Evolutionary conservation across 495 filamentous ascomycete species (phyloP).

Genomic region (Penicillium nucicola): DNA sequence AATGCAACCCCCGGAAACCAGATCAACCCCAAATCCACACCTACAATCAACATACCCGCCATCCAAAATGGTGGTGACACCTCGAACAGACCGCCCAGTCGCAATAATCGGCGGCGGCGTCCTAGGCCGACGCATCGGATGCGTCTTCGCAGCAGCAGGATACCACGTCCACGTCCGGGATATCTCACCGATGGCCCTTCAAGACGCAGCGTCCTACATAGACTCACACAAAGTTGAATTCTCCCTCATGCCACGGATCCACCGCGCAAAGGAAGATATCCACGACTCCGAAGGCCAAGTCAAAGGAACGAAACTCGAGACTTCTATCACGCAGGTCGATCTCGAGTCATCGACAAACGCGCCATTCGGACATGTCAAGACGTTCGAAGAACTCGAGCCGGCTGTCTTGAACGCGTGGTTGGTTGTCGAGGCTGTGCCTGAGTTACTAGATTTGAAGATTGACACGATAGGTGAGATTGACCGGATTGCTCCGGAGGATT

Average conservation of each 20-base stretch:
- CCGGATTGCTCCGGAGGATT: slow-evolving; percentile 32
- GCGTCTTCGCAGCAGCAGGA: slow-evolving; percentile 37
- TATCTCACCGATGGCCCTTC: slow-evolving; percentile 20
- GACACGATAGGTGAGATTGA: slow-evolving; percentile 44
- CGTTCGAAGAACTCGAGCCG: slow-evolving; percentile 20
- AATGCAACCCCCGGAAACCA: too few species aligned
- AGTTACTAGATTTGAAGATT: slow-evolving; percentile 48
- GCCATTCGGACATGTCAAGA: too few species aligned
- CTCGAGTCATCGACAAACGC: too few species aligned
- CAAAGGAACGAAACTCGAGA: too few species aligned
- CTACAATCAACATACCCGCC: too few species aligned
- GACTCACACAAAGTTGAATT: slow-evolving; percentile 31
- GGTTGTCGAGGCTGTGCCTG: slow-evolving; percentile 52
- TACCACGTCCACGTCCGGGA: slow-evolving; percentile 44
- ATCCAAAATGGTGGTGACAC: too few species aligned
- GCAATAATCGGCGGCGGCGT: slow-evolving; percentile 45
- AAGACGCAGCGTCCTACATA: slow-evolving; percentile 30
- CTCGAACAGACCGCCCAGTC: too few species aligned
- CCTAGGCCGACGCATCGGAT: slow-evolving; percentile 45
- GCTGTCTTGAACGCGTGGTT: slow-evolving; percentile 34
- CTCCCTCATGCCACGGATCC: too few species aligned
- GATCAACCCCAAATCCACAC: too few species aligned
- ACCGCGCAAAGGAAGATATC: too few species aligned
- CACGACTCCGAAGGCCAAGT: too few species aligned
- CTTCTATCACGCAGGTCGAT: too few species aligned